Evolutionary conservation across 192 early-diverging fungal genomes (phyloP), one percentile per base, ranked within the genome.

Genomic region (Podochytrium sp.): DNA sequence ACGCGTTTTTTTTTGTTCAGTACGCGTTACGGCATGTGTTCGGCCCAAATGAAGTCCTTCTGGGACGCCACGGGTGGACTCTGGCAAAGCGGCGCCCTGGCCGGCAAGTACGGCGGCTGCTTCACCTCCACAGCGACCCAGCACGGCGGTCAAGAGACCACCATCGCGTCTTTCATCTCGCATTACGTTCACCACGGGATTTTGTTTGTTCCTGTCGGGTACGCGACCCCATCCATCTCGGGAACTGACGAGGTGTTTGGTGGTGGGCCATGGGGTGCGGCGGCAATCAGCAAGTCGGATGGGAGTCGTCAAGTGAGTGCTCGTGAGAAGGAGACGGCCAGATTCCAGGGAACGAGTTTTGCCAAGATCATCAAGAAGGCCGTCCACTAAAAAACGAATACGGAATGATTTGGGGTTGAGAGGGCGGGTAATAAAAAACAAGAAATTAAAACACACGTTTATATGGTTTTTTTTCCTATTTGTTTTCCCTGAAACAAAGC

Each of bases 11-110:
- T 27, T 47, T 20, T 47, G 12, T 47, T 47, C 18, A 79, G 78
- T 34, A 81, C 79, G 30, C 82, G 92, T 7, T 95, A 87, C 71
- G 92, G 94, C 40, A 75, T 65, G 2, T 61, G 86, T 20, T 87
- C 94, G n/a, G 90, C 92, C 25, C 94, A 95, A 71, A 79, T 93
- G 69, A 92, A 92, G 84, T 67, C 90, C 47, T 89, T 90, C 85
- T 84, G 83, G 71, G 90, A 91, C 77, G 67, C 84, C 2, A 91
- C 89, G 3, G 90, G 90, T 20, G 73, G 78, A 25, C 81, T 91
- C 52, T 91, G 87, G 86, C 60, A 52, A 1, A 69, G 35, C 1
- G 83, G 84, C 33, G 86, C 88, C 1, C 80, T 94, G 52, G 75
- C 78, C 27, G 90, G 87, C 33, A 95, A 94, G 85, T 85, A 87